Evolutionary conservation across 2,329 filamentous ascomycete genomes (phyloP).

Genomic region (Talaromyces sp.): DNA sequence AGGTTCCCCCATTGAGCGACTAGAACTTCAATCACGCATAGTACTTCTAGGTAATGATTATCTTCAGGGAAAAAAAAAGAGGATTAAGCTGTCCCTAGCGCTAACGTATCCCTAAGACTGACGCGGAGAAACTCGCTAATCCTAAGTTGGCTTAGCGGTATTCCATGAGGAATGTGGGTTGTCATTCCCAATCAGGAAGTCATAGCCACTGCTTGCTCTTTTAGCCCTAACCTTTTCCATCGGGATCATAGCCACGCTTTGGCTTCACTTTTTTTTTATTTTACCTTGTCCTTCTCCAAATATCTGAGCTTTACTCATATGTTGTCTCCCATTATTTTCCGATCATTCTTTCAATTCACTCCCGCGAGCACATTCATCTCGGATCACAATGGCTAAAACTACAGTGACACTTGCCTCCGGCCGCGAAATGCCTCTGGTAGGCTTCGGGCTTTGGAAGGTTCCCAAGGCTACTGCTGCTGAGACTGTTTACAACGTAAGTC

Average conservation of each 20-base stretch:
- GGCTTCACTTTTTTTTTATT: background rate
- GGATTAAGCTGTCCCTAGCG: background rate
- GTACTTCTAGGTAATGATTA: background rate
- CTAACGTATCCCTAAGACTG: background rate
- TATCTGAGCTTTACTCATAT: background rate
- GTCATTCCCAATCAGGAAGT: background rate
- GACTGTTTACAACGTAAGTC: background rate
- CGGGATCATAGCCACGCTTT: background rate
- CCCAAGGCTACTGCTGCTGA: background rate
- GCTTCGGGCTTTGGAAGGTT: background rate
- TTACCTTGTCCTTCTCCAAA: background rate
- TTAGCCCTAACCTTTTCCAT: background rate
- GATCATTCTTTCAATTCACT: background rate
- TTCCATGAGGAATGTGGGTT: background rate
- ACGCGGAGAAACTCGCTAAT: background rate
- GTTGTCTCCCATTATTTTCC: no score
- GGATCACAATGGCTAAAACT: background rate
- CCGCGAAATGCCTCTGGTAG: background rate
- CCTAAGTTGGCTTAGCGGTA: background rate
- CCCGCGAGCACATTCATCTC: background rate
- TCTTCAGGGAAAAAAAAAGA: background rate
- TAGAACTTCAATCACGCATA: background rate
- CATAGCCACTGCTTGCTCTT: background rate
- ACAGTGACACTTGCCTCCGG: background rate
- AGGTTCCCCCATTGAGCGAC: background rate